These are phyloP conservation scores for Hippophae tibetana DNA, from an alignment of 306 rosid species.

Conservation along the genomic window DNA sequence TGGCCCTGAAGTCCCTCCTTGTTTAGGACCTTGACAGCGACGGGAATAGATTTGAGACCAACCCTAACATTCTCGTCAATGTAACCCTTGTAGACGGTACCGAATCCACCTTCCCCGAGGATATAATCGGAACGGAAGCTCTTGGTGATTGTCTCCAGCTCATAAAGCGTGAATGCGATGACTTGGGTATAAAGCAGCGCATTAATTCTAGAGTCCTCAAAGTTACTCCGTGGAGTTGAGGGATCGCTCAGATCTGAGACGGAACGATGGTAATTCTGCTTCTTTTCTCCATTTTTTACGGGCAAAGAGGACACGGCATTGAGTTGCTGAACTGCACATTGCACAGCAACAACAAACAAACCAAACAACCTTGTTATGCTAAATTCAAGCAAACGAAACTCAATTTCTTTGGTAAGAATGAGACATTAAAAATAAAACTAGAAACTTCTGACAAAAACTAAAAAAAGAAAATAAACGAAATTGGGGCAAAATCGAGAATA, in stretches of 20 bases:
- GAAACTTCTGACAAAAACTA: not conserved
- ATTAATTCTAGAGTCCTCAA: constrained; percentile 60
- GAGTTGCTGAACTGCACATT: constrained; percentile 66
- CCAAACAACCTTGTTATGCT: not conserved
- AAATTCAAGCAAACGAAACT: not conserved
- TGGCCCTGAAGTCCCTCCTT: constrained; percentile 98
- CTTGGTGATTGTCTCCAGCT: constrained; percentile 92
- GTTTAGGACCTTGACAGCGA: constrained; percentile 91
- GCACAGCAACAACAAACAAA: not conserved
- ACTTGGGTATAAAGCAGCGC: constrained; percentile 80
- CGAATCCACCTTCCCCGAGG: constrained; percentile 97
- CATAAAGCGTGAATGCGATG: constrained; percentile 83
- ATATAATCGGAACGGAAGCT: constrained; percentile 91
- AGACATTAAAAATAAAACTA: not conserved
- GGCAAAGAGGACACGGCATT: constrained; percentile 36
- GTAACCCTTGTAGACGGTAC: constrained; percentile 95
- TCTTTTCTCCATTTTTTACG: constrained; percentile 26
- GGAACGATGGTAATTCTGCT: constrained; percentile 48
- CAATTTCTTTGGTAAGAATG: not conserved
- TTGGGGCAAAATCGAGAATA: not conserved
- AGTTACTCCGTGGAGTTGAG: constrained; percentile 60
- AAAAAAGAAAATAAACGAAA: not conserved
- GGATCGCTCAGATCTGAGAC: constrained; percentile 94
- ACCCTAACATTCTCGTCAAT: constrained; percentile 94
- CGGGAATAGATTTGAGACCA: constrained; percentile 92